Evolutionary conservation across 192 early-diverging fungal species (phyloP).

Genomic region (Rhizophagus clarus): DNA sequence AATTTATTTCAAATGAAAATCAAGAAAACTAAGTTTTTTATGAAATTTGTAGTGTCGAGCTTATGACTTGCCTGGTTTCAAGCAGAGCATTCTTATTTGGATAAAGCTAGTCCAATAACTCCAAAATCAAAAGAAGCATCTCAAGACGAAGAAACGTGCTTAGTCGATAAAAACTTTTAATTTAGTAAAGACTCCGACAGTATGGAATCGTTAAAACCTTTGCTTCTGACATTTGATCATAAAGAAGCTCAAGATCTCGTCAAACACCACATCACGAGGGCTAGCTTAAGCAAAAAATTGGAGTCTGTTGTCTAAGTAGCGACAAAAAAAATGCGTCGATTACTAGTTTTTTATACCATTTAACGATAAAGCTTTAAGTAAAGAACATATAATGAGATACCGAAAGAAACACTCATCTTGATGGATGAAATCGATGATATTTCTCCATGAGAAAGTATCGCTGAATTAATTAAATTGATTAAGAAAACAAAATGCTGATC

Average conservation of each 20-base stretch:
- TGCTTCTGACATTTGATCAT: constrained; percentile 92
- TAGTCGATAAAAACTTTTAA: no score
- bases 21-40: no score
- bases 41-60: no score
- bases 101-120: constrained; percentile 54
- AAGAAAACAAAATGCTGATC: constrained; percentile 90
- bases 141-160: constrained; percentile 69
- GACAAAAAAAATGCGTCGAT: constrained; percentile 57
- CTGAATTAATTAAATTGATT: constrained; percentile 87
- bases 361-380: neutral
- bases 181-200: no score
- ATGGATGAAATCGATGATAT: constrained; percentile 99
- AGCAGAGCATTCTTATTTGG: neutral
- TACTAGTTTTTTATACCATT: constrained; percentile 51
- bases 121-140: constrained; percentile 73
- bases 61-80: neutral
- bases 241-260: constrained; percentile 78
- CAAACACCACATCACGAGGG: constrained; percentile 84
- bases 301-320: constrained; percentile 60
- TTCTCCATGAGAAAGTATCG: no score
- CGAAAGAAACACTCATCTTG: constrained; percentile 69
- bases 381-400: neutral
- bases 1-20: no score
- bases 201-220: no score
- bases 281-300: constrained; percentile 88